phyloP scores from a whole-genome alignment of 139 green algal genomes.

The Picochlorum sp. region DNA sequence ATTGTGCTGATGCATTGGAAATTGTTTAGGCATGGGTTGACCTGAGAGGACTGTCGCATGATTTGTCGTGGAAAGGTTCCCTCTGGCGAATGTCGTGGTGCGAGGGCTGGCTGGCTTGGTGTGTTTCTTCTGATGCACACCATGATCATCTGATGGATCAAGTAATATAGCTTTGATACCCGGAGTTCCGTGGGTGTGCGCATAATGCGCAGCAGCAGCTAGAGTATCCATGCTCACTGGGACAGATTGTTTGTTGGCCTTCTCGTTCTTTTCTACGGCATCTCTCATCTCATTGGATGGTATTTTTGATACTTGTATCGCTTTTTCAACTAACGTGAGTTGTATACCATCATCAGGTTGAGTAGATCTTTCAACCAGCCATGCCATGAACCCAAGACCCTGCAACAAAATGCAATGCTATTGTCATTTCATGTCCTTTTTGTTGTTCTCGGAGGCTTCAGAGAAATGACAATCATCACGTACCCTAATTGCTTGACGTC shows the following conservation, averaged over 20 bases:
- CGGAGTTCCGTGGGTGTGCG: slow-evolving; percentile 21
- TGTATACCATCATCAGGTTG: background rate
- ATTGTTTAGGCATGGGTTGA: no score
- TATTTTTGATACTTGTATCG: background rate
- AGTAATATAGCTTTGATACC: slow-evolving; percentile 22
- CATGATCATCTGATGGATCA: background rate
- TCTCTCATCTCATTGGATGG: background rate
- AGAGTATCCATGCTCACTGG: background rate
- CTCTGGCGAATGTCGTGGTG: no score
- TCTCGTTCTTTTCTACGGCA: background rate
- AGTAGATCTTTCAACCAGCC: background rate
- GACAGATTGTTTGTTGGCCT: background rate
- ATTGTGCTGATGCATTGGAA: no score
- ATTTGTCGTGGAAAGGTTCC: no score
- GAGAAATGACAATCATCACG: no score
- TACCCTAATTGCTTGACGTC: no score
- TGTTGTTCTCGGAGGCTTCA: no score
- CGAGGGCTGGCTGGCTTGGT: no score
- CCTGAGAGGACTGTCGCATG: no score
- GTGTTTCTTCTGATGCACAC: background rate
- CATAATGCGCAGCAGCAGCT: slow-evolving; percentile 15
- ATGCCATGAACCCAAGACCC: background rate
- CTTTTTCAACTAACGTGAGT: background rate
- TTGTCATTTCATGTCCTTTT: no score
- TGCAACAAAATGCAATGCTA: background rate